Evolutionary conservation across 768 basidiomycete genomes (phyloP).

Genomic region (Ephemerocybe angulata): DNA sequence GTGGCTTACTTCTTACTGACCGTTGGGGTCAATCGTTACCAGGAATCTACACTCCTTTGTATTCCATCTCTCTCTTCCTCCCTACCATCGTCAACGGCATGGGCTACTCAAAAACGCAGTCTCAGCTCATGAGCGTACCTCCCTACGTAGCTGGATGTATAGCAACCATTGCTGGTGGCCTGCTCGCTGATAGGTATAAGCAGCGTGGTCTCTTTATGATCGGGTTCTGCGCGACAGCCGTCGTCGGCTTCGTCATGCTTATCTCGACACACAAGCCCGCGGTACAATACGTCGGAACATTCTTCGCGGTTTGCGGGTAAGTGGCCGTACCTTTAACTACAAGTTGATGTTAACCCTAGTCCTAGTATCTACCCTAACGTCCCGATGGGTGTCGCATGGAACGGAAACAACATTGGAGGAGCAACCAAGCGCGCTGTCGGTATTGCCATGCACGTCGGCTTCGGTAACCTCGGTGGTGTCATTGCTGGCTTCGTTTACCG

Average conservation of each 20-base stretch:
- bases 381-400: slow-evolving; percentile 33
- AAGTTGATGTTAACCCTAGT: not conserved
- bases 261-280: slow-evolving; percentile 24
- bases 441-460: slow-evolving; percentile 33
- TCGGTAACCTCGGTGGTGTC: slow-evolving; percentile 31
- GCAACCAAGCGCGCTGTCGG: slow-evolving; percentile 33
- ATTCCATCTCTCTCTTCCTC: slow-evolving; percentile 31
- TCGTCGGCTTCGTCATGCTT: slow-evolving; percentile 25
- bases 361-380: slow-evolving; percentile 30
- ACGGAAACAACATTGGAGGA: slow-evolving; percentile 32
- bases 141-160: slow-evolving; percentile 28
- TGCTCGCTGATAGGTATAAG: slow-evolving; percentile 21
- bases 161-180: slow-evolving; percentile 24
- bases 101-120: slow-evolving; percentile 25
- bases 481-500: slow-evolving; percentile 29
- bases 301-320: slow-evolving; percentile 29
- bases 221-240: slow-evolving; percentile 22
- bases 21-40: not conserved
- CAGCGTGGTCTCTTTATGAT: slow-evolving; percentile 29
- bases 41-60: slow-evolving; percentile 30
- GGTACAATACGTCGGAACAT: slow-evolving; percentile 29
- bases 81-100: slow-evolving; percentile 30
- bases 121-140: slow-evolving; percentile 31
- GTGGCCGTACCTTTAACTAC: slow-evolving; percentile 2
- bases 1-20: not conserved